Evolutionary conservation across 768 basidiomycete genomes (phyloP).

Genomic region (Boletus rubescentipes): DNA sequence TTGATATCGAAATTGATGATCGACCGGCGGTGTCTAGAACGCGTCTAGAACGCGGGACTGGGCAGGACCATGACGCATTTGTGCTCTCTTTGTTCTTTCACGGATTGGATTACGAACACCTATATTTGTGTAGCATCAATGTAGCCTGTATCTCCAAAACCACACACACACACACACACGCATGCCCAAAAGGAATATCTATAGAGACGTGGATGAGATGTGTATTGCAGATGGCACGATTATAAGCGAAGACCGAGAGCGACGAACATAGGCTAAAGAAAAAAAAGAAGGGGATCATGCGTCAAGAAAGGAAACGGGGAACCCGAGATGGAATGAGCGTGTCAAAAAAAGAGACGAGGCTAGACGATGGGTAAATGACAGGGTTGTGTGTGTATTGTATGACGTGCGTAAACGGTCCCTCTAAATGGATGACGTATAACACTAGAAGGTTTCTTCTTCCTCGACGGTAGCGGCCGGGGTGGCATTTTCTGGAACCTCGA

Average conservation of each 20-base stretch:
- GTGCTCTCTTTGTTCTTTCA: background rate
- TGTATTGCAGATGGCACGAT: constrained; percentile 30
- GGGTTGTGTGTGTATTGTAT: too few relatives aligned
- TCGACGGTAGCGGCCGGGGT: constrained; percentile 45
- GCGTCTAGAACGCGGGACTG: constrained; percentile 47
- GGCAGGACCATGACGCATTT: too few relatives aligned
- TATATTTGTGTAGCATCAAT: constrained; percentile 25
- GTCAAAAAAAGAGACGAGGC: constrained; percentile 10
- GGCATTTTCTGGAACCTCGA: constrained; percentile 86
- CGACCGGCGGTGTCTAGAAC: constrained; percentile 41
- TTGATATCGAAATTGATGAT: constrained; percentile 49
- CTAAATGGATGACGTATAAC: constrained; percentile 15
- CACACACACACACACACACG: constrained; percentile 2
- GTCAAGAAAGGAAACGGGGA: constrained; percentile 11
- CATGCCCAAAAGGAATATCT: too few relatives aligned
- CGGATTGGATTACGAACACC: constrained; percentile 18
- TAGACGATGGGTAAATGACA: too few relatives aligned
- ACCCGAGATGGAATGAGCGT: constrained; percentile 18
- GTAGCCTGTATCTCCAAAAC: constrained; percentile 28
- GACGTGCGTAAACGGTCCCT: constrained; percentile 9
- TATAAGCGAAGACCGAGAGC: constrained; percentile 22
- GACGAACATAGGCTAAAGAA: constrained; percentile 25
- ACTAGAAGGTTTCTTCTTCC: constrained; percentile 80
- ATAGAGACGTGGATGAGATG: too few relatives aligned
- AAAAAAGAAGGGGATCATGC: constrained; percentile 7